Evolutionary conservation across 371 early-diverging fungal genomes (phyloP), one percentile per base, ranked within the genome.

Genomic region (Apophysomyces sp.): DNA sequence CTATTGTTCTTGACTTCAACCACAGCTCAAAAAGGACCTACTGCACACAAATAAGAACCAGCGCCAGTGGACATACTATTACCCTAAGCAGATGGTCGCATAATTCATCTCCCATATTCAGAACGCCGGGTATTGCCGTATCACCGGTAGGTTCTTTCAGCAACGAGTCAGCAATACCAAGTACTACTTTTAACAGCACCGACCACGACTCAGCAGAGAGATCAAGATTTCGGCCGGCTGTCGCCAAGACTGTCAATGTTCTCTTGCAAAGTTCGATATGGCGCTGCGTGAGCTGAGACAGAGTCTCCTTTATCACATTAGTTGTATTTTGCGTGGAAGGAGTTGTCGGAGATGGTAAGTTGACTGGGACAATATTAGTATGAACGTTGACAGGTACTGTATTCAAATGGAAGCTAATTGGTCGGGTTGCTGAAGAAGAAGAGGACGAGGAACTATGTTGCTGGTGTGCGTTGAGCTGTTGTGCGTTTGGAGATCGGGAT

Each of bases 231-330:
- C 89, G 79, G 9, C 85, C 88, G 15, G 89, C 87, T 73, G 76
- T 85, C 2, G 84, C 78, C 21, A 90, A 52, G 0, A 90, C 83
- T 7, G 81, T 80, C 4, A 94, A 73, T 0, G 88, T 87, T 55
- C 84, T 80, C 71, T 88, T 87, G 72, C 94, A 94, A 12, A 94
- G 74, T 36, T 89, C 91, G 39, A 89, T 77, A 59, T 92, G 86
- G 18, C 81, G 73, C 36, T 81, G 84, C 13, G 81, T 73, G 4
- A 83, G 58, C 11, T 73, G 79, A 3, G 73, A 62, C 13, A 75
- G 16, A 24, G 76, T 69, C 18, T 79, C 73, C 28, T 77, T 74
- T 2, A 63, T 51, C n/a, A 54, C 53, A 24, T 64, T 58, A 6
- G 55, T 52, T 4, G 61, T 26, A 15, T 24, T 21, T n/a, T 62